These are phyloP conservation scores for Camellia sinensis DNA, from an alignment of 148 eudicot species.

Conservation along the genomic window DNA sequence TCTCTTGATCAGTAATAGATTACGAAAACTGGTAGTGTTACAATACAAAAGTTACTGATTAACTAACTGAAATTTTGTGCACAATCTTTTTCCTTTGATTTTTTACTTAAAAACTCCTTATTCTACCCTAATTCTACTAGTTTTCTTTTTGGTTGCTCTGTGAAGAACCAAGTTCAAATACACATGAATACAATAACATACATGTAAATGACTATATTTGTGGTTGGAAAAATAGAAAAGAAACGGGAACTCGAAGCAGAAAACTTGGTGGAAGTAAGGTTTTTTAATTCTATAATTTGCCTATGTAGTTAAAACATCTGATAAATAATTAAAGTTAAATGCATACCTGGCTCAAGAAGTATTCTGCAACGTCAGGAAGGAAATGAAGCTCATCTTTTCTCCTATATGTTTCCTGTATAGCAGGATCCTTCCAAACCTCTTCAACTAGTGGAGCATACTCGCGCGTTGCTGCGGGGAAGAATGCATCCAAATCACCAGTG, in stretches of 20 bases:
- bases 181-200: not conserved
- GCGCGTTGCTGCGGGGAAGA: constrained; percentile 95
- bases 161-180: not conserved
- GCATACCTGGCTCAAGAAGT: constrained; percentile 90
- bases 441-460: constrained; percentile 98
- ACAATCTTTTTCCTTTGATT: not conserved
- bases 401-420: constrained; percentile 81
- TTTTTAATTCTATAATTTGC: not conserved
- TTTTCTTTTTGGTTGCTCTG: not conserved
- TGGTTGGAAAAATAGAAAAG: too few species aligned
- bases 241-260: not conserved
- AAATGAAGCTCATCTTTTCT: constrained; percentile 89
- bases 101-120: too few species aligned
- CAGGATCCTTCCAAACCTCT: constrained; percentile 97
- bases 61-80: not conserved
- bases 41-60: too few species aligned
- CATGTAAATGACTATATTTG: not conserved
- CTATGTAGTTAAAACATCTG: not conserved
- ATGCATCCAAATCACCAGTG: constrained; percentile 95
- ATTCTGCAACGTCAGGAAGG: constrained; percentile 94
- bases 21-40: too few species aligned
- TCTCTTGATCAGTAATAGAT: too few species aligned
- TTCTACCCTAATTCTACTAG: not conserved
- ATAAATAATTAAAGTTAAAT: constrained; percentile 1
- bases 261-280: not conserved